Evolutionary conservation across 1,284 basidiomycete genomes (phyloP), one percentile per base, ranked within the genome.

Genomic region (Austroboletus novae-zelandiae): DNA sequence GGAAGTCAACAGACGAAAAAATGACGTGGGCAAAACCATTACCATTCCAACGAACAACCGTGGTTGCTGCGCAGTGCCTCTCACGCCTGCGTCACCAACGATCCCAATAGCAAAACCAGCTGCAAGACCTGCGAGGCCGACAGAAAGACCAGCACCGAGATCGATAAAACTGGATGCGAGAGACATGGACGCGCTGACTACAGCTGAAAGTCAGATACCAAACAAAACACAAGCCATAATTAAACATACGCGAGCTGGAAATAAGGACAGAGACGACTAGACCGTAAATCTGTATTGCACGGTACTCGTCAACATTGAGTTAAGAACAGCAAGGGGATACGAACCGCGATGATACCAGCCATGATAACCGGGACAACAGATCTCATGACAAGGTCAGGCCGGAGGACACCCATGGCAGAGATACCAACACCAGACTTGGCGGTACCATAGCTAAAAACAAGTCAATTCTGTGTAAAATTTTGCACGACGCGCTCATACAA

Each of bases 361-460:
- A 99, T 98, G 73, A 99, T 89, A 70, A 98, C 95, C 48, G 96
- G 96, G 57, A 98, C 88, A 56, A 94, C 87, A 80, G 89, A 96
- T 82, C 81, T 91, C 89, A 94, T 94, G 86, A 94, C 92, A 61
- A 92, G 78, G 78, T 95, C 92, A 51, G 92, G 92, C 61, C 94
- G 86, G 61, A 98, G 84, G 56, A 98, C 93, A 54, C 94, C 93
- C 94, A 98, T 96, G 60, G 95, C 94, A 51, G 95, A 93, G 68
- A 99, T 98, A 71, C 96, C 97, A 64, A 99, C 95, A 68, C 96
- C 96, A 65, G 96, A 97, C 79, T 99, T 99, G 66, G 96, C 93
- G 32, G 95, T 99, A 58, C 96, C 96, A 78, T 89, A 90, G 77
- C 86, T 89, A 32, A 31, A 34, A 13, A n/a, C 48, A 55, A 25